phyloP scores from a whole-genome alignment of 2,329 filamentous ascomycete genomes.

The Macrophomina pseudophaseolina region DNA sequence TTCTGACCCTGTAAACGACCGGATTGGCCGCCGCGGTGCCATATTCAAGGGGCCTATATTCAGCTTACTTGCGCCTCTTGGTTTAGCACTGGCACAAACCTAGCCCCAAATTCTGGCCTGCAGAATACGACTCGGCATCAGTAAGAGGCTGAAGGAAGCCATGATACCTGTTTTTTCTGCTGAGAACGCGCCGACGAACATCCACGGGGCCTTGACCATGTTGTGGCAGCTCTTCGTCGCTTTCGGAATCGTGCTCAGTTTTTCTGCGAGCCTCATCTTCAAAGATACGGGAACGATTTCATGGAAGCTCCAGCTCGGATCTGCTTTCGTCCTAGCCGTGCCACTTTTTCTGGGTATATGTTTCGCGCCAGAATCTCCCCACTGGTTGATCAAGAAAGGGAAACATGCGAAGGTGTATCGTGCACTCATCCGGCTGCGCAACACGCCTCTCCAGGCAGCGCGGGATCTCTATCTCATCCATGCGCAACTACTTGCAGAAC shows the following conservation, averaged over 20 bases:
- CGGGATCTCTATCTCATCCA: constrained; percentile 51
- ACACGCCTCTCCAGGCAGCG: constrained; percentile 47
- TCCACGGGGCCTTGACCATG: constrained; percentile 53
- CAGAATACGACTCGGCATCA: constrained; percentile 41
- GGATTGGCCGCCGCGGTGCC: constrained; percentile 36
- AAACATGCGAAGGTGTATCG: constrained; percentile 44
- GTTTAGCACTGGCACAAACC: constrained; percentile 41
- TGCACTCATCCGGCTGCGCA: constrained; percentile 47
- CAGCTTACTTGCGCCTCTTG: constrained; percentile 42
- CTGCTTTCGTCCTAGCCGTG: constrained; percentile 46
- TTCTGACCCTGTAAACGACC: constrained; percentile 31
- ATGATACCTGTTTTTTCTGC: constrained; percentile 51
- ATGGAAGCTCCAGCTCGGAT: constrained; percentile 48
- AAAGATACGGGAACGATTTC: constrained; percentile 41
- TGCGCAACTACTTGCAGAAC: constrained; percentile 42
- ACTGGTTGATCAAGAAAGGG: constrained; percentile 50
- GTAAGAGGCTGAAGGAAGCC: constrained; percentile 52
- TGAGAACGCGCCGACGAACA: constrained; percentile 44
- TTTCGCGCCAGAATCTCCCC: constrained; percentile 47
- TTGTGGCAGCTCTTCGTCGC: constrained; percentile 52
- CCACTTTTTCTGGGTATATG: constrained; percentile 44
- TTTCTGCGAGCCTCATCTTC: constrained; percentile 47
- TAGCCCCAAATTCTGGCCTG: constrained; percentile 46
- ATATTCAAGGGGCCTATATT: constrained; percentile 38
- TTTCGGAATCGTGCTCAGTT: constrained; percentile 54